Conservation (phyloP, 345 rosid genomes). For the Carallia brachiata region DNA sequence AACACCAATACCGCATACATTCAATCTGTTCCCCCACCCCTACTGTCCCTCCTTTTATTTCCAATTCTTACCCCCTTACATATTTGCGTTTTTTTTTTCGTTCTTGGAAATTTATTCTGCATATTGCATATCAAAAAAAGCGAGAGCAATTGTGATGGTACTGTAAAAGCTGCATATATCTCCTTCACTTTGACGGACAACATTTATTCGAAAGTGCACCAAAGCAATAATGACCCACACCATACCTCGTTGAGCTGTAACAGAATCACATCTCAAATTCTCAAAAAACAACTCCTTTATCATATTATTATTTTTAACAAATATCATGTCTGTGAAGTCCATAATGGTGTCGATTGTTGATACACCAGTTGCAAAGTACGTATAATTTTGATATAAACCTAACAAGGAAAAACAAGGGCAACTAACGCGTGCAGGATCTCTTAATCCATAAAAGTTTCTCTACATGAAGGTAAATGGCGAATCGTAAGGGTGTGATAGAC, state of each 20-base stretch:
- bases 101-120: neutral
- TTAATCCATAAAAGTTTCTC: no score
- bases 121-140: conserved; percentile 7
- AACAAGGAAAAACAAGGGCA: no score
- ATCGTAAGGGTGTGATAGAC: no score
- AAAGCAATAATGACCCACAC: conserved; percentile 11
- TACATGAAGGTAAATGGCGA: no score
- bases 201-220: conserved; percentile 4
- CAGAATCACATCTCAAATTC: neutral
- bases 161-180: conserved; percentile 21
- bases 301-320: neutral
- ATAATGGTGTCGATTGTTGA: no score
- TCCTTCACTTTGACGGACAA: conserved; percentile 28
- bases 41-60: neutral
- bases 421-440: no score
- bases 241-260: neutral
- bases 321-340: neutral
- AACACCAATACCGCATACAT: conserved; percentile 33
- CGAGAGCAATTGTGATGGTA: neutral
- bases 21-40: conserved; percentile 4
- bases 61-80: no score
- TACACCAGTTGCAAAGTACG: no score
- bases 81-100: no score
- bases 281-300: neutral
- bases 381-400: no score